Evolutionary conservation across 2,329 filamentous ascomycete species (phyloP).

Genomic region (Hypocreales sp.): DNA sequence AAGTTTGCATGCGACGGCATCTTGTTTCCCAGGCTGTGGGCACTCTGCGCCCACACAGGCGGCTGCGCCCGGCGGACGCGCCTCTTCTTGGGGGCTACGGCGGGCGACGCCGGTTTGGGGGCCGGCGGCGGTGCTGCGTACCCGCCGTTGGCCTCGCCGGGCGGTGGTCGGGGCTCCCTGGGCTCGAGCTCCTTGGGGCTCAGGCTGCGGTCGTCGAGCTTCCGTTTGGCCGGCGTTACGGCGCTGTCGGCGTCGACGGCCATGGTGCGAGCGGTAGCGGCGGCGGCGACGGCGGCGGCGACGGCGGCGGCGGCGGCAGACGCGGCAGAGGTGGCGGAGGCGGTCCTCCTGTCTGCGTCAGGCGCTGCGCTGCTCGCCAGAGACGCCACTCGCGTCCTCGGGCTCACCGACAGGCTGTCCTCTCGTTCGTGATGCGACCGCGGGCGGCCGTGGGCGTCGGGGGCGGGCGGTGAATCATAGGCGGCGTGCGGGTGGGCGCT

Average conservation of each 20-base stretch:
- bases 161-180: conserved; percentile 29
- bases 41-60: conserved; percentile 34
- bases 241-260: conserved; percentile 14
- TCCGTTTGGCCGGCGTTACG: conserved; percentile 23
- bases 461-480: conserved; percentile 7
- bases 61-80: conserved; percentile 19
- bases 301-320: conserved; percentile 2
- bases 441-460: conserved; percentile 29
- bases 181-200: conserved; percentile 35
- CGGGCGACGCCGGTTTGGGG: conserved; percentile 15
- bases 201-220: conserved; percentile 23
- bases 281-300: conserved; percentile 1
- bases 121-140: conserved; percentile 4
- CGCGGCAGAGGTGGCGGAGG: conserved; percentile 2
- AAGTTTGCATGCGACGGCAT: conserved; percentile 27
- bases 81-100: conserved; percentile 20
- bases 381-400: conserved; percentile 51
- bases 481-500: conserved; percentile 20
- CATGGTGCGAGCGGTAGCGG: conserved; percentile 11
- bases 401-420: conserved; percentile 59
- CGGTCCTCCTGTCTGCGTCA: conserved; percentile 12
- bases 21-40: conserved; percentile 17
- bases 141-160: conserved; percentile 31
- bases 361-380: conserved; percentile 27
- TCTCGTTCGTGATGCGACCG: conserved; percentile 49